A percentile compares a stretch with the other conserved stretches of the same genome.
These are phyloP conservation scores for Tardiomyces blankii DNA, from an alignment of 1,139 yeast genomes.

Conservation along the genomic window DNA sequence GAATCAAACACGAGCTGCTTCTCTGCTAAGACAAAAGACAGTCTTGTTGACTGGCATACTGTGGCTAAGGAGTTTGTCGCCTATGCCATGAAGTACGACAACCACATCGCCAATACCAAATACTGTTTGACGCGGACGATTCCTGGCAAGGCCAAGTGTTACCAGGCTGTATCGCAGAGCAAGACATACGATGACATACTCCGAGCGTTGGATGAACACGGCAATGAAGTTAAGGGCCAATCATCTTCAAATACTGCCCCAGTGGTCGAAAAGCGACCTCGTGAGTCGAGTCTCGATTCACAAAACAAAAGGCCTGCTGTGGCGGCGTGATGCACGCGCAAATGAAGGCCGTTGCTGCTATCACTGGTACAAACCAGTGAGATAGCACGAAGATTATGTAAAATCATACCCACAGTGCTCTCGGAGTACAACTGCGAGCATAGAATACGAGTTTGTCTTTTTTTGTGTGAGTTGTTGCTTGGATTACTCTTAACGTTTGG, in stretches of 20 bases:
- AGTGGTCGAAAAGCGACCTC: background rate
- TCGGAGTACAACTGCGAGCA: too few species aligned
- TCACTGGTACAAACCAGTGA: too few species aligned
- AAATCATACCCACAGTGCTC: too few species aligned
- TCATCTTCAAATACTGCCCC: background rate
- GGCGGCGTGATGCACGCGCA: background rate
- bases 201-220: conserved; percentile 1
- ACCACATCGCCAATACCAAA: conserved; percentile 63
- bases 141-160: conserved; percentile 63
- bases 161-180: conserved; percentile 45
- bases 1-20: conserved; percentile 81
- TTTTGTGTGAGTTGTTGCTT: too few species aligned
- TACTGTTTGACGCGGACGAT: conserved; percentile 67
- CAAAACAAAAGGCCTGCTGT: background rate
- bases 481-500: too few species aligned
- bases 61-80: conserved; percentile 45
- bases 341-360: too few species aligned
- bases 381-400: too few species aligned
- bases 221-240: background rate
- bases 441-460: too few species aligned
- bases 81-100: conserved; percentile 46
- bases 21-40: conserved; percentile 7
- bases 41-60: conserved; percentile 44
- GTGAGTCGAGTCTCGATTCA: background rate
- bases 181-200: conserved; percentile 44